A percentile compares a stretch with the other conserved stretches of the same genome.
Conservation (phyloP, 495 filamentous ascomycete genomes). For the Penicillium canescens region DNA sequence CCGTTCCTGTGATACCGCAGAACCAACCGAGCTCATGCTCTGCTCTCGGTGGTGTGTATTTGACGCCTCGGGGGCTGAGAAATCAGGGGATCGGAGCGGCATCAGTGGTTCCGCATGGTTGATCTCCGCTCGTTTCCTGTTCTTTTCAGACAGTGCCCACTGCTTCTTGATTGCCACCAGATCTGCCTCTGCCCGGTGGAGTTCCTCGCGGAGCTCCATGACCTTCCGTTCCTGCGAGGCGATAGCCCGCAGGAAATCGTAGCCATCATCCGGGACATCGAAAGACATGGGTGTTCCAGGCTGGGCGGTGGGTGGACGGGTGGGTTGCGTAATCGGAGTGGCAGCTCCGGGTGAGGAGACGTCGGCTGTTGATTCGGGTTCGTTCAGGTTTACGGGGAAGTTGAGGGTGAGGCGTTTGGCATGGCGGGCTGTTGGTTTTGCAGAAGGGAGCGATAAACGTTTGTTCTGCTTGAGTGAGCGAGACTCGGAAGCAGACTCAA, state of each 20-base stretch:
- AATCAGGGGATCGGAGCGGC: conserved; percentile 50
- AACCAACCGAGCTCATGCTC: conserved; percentile 33
- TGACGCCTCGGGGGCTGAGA: conserved; percentile 18
- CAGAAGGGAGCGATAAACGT: conserved; percentile 54
- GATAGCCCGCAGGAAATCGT: conserved; percentile 80
- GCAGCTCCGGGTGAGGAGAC: conserved; percentile 39
- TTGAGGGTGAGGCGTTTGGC: conserved; percentile 79
- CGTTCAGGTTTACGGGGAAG: conserved; percentile 61
- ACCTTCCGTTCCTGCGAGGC: conserved; percentile 93
- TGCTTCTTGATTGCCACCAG: conserved; percentile 77
- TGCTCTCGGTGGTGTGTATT: conserved; percentile 29
- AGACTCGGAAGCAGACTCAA: conserved; percentile 19
- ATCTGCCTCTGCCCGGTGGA: conserved; percentile 76
- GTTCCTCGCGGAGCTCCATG: conserved; percentile 86
- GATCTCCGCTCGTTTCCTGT: conserved; percentile 71
- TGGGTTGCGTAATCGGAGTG: conserved; percentile 39
- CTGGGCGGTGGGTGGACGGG: conserved; percentile 29
- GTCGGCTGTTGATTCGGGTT: conserved; percentile 25
- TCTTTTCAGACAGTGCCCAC: conserved; percentile 75
- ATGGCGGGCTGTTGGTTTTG: conserved; percentile 55
- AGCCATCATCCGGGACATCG: conserved; percentile 55
- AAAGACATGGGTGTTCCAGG: conserved; percentile 45
- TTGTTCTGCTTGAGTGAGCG: conserved; percentile 31
- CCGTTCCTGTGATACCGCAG: conserved; percentile 32
- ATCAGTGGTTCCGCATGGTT: conserved; percentile 55